Conservation (phyloP, 2,329 filamentous ascomycete species). For the Lasiodiplodia citricola region DNA sequence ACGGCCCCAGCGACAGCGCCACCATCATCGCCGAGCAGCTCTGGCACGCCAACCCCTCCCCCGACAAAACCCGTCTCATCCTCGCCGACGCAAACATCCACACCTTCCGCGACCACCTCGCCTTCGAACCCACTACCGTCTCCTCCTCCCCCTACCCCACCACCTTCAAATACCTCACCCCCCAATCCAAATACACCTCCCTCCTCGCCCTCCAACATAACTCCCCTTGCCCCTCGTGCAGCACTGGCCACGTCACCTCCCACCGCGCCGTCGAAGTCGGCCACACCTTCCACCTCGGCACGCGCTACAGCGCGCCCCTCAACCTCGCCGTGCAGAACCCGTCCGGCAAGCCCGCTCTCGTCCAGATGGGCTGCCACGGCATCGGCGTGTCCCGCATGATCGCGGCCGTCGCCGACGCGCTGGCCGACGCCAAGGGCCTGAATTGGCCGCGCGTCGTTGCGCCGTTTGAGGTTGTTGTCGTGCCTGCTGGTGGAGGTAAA, state of each 20-base stretch:
- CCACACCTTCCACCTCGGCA: constrained; percentile 93
- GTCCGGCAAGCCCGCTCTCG: constrained; percentile 52
- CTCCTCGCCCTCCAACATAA: constrained; percentile 1
- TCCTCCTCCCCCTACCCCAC: constrained; percentile 17
- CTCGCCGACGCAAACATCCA: constrained; percentile 16
- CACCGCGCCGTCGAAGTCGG: constrained; percentile 82
- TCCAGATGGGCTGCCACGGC: constrained; percentile 97
- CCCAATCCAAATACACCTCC: neutral
- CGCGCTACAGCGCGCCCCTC: constrained; percentile 81
- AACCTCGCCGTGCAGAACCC: constrained; percentile 51
- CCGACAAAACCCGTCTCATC: neutral
- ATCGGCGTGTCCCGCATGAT: constrained; percentile 93
- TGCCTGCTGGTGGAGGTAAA: constrained; percentile 54
- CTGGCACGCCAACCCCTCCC: neutral
- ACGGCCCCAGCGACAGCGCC: constrained; percentile 47
- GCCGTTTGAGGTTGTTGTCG: constrained; percentile 77
- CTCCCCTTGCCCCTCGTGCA: constrained; percentile 15
- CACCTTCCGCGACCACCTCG: constrained; percentile 30
- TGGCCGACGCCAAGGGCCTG: constrained; percentile 71
- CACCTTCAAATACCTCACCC: constrained; percentile 32
- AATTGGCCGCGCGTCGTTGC: constrained; percentile 89
- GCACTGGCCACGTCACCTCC: constrained; percentile 39
- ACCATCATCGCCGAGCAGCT: constrained; percentile 23
- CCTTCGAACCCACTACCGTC: constrained; percentile 20
- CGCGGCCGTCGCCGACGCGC: constrained; percentile 79